Percentiles rank a stretch among this genome's conserved stretches.
Conservation (phyloP, 805 yeast genomes). For the Pichia cabralensis region DNA sequence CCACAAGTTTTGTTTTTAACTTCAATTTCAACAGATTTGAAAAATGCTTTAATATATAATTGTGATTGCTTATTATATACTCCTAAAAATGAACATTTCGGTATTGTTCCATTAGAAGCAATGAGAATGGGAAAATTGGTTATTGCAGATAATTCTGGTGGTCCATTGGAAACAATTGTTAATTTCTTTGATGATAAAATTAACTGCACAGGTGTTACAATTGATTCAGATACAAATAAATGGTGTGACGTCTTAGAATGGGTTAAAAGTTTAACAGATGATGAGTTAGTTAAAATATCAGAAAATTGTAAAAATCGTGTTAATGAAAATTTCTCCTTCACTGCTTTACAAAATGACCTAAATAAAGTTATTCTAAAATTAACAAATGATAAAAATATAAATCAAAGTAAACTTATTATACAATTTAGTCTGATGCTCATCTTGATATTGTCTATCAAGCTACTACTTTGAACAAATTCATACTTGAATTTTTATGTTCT, state of each 20-base stretch:
- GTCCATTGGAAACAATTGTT: conserved; percentile 76
- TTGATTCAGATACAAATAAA: conserved; percentile 33
- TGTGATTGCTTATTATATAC: conserved; percentile 70
- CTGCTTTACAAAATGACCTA: conserved; percentile 29
- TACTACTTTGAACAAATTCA: too few relatives aligned
- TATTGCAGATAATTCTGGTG: conserved; percentile 81
- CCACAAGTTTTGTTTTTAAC: conserved; percentile 49
- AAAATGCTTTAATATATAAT: conserved; percentile 47
- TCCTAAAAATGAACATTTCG: conserved; percentile 89
- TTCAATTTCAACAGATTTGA: conserved; percentile 58
- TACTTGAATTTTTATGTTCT: too few relatives aligned
- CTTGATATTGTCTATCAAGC: too few relatives aligned
- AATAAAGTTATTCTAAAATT: too few relatives aligned
- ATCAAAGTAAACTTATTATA: too few relatives aligned
- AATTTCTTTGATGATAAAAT: conserved; percentile 18
- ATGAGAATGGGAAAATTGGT: conserved; percentile 81
- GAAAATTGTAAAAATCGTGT: conserved; percentile 27
- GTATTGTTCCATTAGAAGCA: conserved; percentile 94
- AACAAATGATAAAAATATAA: too few relatives aligned
- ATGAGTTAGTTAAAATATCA: conserved; percentile 7
- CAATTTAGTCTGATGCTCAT: too few relatives aligned
- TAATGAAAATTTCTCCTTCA: conserved; percentile 31
- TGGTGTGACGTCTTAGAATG: conserved; percentile 48
- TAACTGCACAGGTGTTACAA: conserved; percentile 50
- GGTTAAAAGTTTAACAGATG: conserved; percentile 20